Evolutionary conservation across 75 land plant species (phyloP).

Genomic region (Picea sitchensis): DNA sequence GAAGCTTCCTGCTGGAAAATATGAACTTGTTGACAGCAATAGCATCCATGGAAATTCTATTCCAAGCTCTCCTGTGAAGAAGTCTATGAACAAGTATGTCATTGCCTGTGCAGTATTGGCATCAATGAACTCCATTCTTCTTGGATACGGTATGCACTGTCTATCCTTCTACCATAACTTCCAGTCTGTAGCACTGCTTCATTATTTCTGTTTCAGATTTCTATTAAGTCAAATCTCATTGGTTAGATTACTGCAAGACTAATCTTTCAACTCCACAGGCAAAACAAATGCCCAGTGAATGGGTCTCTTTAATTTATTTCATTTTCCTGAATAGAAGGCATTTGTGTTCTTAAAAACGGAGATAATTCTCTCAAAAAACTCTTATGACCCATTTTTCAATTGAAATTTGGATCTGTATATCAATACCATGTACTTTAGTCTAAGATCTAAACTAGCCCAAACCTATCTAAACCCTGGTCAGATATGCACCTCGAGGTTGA

Average conservation of each 20-base stretch:
- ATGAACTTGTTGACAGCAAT: constrained; percentile 6
- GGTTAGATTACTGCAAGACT: not conserved
- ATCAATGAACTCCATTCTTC: constrained; percentile 51
- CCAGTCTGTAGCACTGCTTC: not conserved
- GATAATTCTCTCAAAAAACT: not conserved
- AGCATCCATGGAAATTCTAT: not conserved
- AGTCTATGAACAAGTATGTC: constrained; percentile 23
- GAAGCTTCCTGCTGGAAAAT: constrained; percentile 7
- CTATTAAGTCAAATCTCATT: not conserved
- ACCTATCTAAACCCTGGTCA: too few relatives aligned
- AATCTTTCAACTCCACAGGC: not conserved
- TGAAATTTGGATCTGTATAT: not conserved
- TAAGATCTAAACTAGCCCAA: too few relatives aligned
- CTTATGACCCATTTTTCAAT: not conserved
- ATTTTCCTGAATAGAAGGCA: not conserved
- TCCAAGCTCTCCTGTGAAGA: not conserved
- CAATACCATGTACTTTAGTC: not conserved
- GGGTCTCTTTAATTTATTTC: not conserved
- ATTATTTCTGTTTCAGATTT: not conserved
- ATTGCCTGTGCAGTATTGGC: constrained; percentile 39
- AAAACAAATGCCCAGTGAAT: too few relatives aligned
- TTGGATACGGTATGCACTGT: constrained; percentile 52
- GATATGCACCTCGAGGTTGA: not conserved
- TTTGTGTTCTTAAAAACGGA: not conserved
- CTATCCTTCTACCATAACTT: not conserved